These are phyloP conservation scores for Phylloporus sp. DNA, from an alignment of 768 basidiomycete species.

Conservation along the genomic window DNA sequence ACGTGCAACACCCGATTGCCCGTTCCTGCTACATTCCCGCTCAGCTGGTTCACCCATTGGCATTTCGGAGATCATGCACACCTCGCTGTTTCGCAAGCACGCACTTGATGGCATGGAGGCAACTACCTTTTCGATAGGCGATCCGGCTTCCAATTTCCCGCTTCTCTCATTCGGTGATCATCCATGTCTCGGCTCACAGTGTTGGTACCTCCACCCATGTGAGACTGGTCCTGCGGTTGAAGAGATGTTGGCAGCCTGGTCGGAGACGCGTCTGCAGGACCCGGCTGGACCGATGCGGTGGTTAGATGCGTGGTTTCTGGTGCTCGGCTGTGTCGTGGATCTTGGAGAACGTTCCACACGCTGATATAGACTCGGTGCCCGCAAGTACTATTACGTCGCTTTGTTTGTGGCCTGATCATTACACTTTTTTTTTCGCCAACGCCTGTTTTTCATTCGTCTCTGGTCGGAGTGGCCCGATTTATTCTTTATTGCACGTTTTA, in stretches of 20 bases:
- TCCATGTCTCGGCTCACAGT: slow-evolving; percentile 66
- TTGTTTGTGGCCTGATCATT: too few species aligned
- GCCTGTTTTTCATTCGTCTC: not conserved
- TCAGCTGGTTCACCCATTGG: slow-evolving; percentile 64
- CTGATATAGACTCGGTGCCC: not conserved
- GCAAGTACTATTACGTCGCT: not conserved
- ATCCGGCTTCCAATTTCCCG: slow-evolving; percentile 57
- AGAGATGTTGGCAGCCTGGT: slow-evolving; percentile 59
- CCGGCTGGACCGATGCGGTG: slow-evolving; percentile 32
- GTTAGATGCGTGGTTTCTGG: slow-evolving; percentile 77
- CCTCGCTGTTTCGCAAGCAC: slow-evolving; percentile 55
- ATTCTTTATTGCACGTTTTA: slow-evolving; percentile 12
- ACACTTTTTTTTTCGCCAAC: not conserved
- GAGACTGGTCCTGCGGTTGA: slow-evolving; percentile 61
- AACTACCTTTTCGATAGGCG: slow-evolving; percentile 54
- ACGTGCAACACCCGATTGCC: slow-evolving; percentile 34
- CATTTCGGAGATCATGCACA: slow-evolving; percentile 51
- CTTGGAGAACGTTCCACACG: slow-evolving; percentile 28
- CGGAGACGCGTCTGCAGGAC: not conserved
- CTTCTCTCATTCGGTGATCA: slow-evolving; percentile 86
- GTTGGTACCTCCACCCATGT: slow-evolving; percentile 90
- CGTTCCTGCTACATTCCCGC: slow-evolving; percentile 13
- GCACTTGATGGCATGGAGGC: slow-evolving; percentile 41
- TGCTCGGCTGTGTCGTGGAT: slow-evolving; percentile 64
- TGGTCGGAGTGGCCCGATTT: slow-evolving; percentile 8